Percentiles rank a stretch among this genome's conserved stretches.
These are phyloP conservation scores for Tulasnella sp. DNA, from an alignment of 768 basidiomycete genomes.

Conservation along the genomic window DNA sequence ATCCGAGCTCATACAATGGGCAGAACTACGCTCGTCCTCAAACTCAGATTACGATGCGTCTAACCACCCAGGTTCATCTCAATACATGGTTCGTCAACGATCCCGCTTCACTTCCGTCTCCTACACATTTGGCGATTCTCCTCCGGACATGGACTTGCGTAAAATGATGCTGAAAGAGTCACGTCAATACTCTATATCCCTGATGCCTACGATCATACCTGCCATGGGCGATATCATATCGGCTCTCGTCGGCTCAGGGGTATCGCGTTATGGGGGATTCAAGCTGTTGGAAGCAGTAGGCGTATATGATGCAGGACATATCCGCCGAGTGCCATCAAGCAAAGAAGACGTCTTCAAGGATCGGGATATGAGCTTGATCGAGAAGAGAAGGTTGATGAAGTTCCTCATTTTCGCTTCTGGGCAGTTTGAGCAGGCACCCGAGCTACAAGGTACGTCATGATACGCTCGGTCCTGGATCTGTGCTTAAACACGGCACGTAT, in stretches of 20 bases:
- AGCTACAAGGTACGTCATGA: conserved; percentile 32
- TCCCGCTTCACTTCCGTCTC: conserved; percentile 12
- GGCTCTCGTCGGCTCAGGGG: conserved; percentile 67
- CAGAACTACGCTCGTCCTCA: conserved; percentile 29
- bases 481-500: no score
- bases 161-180: conserved; percentile 37
- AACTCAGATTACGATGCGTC: neutral
- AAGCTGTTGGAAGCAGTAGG: conserved; percentile 63
- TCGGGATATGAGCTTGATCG: conserved; percentile 59
- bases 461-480: no score
- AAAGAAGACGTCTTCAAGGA: conserved; percentile 92
- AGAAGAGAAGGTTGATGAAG: conserved; percentile 87
- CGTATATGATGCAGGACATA: conserved; percentile 36
- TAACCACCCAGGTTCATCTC: conserved; percentile 28
- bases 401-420: conserved; percentile 73
- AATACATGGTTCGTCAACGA: conserved; percentile 33
- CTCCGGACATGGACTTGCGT: conserved; percentile 4
- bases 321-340: conserved; percentile 68
- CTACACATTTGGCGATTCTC: conserved; percentile 15
- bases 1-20: conserved; percentile 69
- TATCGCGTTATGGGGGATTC: conserved; percentile 85
- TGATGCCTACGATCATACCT: conserved; percentile 74
- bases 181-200: conserved; percentile 73
- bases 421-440: conserved; percentile 46
- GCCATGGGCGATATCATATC: conserved; percentile 69